Conservation (phyloP, 768 basidiomycete genomes). For the Lactifluus volemus region DNA sequence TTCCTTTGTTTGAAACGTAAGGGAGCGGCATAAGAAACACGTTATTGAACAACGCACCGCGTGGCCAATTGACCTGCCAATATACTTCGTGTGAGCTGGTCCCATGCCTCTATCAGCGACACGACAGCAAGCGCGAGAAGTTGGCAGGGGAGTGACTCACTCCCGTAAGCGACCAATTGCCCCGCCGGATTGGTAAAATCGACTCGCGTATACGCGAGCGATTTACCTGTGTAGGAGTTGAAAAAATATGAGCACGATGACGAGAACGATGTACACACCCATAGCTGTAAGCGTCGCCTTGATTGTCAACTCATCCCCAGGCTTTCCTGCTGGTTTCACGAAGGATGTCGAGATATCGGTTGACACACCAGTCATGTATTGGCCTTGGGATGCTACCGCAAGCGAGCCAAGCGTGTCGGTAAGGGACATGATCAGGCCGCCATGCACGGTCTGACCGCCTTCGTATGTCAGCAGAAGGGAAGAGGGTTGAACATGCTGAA, state of each 20-base stretch:
- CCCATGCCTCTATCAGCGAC: constrained; percentile 6
- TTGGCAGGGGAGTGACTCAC: constrained; percentile 33
- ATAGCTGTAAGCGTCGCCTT: constrained; percentile 62
- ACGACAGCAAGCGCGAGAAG: neutral
- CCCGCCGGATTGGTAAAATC: constrained; percentile 63
- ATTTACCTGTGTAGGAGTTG: constrained; percentile 44
- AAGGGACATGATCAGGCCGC: constrained; percentile 71
- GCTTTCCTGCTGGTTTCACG: constrained; percentile 63
- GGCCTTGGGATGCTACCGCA: constrained; percentile 72
- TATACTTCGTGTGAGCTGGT: constrained; percentile 77
- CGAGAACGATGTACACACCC: constrained; percentile 33
- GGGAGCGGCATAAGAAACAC: constrained; percentile 32
- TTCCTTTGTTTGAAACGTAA: constrained; percentile 34
- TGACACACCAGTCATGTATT: constrained; percentile 83
- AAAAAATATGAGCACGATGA: neutral
- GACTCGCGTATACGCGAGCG: constrained; percentile 70
- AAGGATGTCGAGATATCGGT: constrained; percentile 76
- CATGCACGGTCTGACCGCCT: constrained; percentile 50
- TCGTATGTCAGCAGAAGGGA: neutral
- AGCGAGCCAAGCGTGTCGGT: constrained; percentile 82
- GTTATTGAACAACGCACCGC: constrained; percentile 26
- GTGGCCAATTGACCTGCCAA: constrained; percentile 54
- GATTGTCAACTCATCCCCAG: constrained; percentile 57
- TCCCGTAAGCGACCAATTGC: constrained; percentile 71
- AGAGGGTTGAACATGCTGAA: constrained; percentile 19